phyloP scores from a whole-genome alignment of 345 rosid species.

The Syzygium aqueum region DNA sequence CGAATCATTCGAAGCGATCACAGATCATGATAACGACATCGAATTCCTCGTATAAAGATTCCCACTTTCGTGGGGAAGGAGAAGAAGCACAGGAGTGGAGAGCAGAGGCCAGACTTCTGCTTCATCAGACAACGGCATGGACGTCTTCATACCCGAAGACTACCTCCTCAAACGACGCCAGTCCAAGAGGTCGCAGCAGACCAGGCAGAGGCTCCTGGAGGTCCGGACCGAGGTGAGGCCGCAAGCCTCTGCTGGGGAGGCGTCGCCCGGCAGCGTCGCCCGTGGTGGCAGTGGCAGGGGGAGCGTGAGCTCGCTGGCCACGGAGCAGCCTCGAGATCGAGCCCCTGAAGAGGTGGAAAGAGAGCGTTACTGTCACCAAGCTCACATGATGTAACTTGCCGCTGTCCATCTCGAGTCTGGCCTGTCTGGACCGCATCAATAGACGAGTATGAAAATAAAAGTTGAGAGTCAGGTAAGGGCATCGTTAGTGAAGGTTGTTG shows the following conservation, averaged over 20 bases:
- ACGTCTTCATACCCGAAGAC: neutral
- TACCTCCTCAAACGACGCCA: neutral
- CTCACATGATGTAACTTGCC: neutral
- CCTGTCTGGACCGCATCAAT: neutral
- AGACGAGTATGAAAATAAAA: neutral
- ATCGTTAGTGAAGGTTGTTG: neutral
- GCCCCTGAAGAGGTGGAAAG: neutral
- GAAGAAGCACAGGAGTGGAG: neutral
- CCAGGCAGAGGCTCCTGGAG: neutral
- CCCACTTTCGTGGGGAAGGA: neutral
- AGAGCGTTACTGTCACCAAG: neutral
- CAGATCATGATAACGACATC: neutral
- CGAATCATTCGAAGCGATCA: neutral
- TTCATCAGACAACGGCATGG: neutral
- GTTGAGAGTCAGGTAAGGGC: neutral
- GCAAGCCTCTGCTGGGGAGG: neutral
- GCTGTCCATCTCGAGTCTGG: neutral
- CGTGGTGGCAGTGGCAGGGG: neutral
- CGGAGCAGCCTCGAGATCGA: neutral
- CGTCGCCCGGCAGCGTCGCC: neutral
- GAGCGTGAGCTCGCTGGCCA: neutral
- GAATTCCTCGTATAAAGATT: neutral
- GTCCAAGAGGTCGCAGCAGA: neutral
- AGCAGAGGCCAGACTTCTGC: neutral
- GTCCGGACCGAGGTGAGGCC: neutral